Base-by-base conservation (phyloP, 176 grass and related monocot genomes). In the Aegilops tauschii region DNA sequence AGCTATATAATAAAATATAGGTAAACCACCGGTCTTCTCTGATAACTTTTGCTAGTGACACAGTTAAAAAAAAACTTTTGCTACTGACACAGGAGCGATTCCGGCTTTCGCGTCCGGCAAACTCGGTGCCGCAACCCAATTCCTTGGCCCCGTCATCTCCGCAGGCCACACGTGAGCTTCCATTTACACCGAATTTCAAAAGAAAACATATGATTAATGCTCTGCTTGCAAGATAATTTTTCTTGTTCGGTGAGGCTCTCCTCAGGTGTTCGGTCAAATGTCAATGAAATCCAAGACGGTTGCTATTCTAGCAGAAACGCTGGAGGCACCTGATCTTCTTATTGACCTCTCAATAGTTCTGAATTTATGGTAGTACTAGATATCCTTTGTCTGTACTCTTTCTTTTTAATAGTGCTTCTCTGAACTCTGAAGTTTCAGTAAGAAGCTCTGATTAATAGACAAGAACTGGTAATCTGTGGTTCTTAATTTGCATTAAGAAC, bases 241-340 rank as follows among this genome's bases (percentile, higher is more conserved):
- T 67, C 14, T 11, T 35, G 35, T 31, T 69, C 12, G 1, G 5
- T 45, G 79, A 14, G 18, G 56, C 23, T 42, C 59, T 52, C 73
- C 10, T 44, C 28, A 79, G 17, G 1, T 84, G 81, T 64, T 84
- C 56, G 75, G 83, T 64, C 30, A 64, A 88, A 84, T 88, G 65
- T 66, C 30, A n/a, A 11, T 52, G 16, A 20, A 54, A 56, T 21
- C 5, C 14, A 7, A 12, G 10, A 0, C 0, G 6, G 31, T 5
- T 73, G 12, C 63, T 30, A 58, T 56, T 28, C 9, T 8, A 4
- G 3, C 8, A 17, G 9, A 40, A 29, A 66, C 6, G 8, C 18
- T 21, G 28, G 30, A 9, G 16, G 25, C n/a, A 23, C 45, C 31
- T 52, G 2, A 10, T 54, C 23, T 73, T 78, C 50, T 17, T 54